Percentiles rank a stretch among this genome's conserved stretches.
phyloP scores from a whole-genome alignment of 2,329 filamentous ascomycete species.

The Colletotrichum cordylinicola region DNA sequence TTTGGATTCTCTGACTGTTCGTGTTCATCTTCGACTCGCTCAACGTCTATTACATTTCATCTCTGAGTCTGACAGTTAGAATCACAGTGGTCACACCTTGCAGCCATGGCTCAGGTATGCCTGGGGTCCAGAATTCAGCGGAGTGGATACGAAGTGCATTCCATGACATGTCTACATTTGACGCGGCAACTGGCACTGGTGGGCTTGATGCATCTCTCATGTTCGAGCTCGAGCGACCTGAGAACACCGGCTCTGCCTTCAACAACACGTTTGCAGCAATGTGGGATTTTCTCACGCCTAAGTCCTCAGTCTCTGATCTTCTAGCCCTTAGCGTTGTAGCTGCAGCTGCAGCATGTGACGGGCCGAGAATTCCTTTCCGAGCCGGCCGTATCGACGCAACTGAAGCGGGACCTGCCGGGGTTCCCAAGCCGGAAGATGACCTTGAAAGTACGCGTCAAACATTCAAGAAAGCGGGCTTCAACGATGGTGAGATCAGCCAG shows the following conservation, averaged over 20 bases:
- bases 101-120: conserved; percentile 17
- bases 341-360: conserved; percentile 25
- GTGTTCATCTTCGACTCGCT: neutral
- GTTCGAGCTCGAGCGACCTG: conserved; percentile 29
- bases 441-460: conserved; percentile 22
- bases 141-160: conserved; percentile 33
- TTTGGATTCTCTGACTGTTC: conserved; percentile 24
- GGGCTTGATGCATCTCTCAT: conserved; percentile 31
- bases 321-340: conserved; percentile 33
- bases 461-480: conserved; percentile 27
- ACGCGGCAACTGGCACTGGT: conserved; percentile 25
- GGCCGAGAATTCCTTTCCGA: conserved; percentile 26
- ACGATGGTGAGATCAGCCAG: conserved; percentile 2
- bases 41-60: neutral
- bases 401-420: conserved; percentile 25
- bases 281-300: conserved; percentile 23
- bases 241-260: conserved; percentile 33
- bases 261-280: conserved; percentile 30
- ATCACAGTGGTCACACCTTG: conserved; percentile 11
- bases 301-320: conserved; percentile 30
- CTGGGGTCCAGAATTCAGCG: conserved; percentile 29
- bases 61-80: neutral
- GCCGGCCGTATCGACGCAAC: conserved; percentile 27
- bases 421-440: conserved; percentile 27
- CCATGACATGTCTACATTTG: conserved; percentile 30